phyloP scores from a whole-genome alignment of 1,284 basidiomycete genomes.

The Rhodotorula sp. region DNA sequence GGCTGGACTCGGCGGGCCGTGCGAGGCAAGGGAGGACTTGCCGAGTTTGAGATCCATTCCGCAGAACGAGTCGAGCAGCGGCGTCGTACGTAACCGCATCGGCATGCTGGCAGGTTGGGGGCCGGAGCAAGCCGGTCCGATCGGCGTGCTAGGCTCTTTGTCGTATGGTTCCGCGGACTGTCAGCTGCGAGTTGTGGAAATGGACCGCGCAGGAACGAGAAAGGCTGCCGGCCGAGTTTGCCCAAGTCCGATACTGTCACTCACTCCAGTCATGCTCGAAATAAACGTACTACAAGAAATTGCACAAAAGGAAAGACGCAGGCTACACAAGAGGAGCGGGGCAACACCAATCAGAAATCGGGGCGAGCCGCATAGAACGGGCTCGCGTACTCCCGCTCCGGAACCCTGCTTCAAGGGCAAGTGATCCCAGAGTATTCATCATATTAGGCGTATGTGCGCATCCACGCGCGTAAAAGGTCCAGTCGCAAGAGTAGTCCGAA shows the following conservation, averaged over 20 bases:
- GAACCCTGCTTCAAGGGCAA: no score
- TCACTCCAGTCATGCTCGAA: not conserved
- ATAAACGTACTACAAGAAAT: no score
- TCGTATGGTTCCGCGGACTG: no score
- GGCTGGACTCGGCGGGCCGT: not conserved
- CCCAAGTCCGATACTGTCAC: no score
- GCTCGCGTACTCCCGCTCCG: conserved; percentile 3
- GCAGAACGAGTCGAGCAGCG: conserved; percentile 22
- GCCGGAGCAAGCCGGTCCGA: not conserved
- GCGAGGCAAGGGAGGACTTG: not conserved
- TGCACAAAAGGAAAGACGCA: not conserved
- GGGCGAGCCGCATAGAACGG: conserved; percentile 15
- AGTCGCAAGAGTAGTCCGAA: conserved; percentile 31
- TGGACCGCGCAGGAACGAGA: no score
- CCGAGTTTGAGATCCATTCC: conserved; percentile 35
- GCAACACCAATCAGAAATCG: conserved; percentile 6
- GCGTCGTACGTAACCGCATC: conserved; percentile 4
- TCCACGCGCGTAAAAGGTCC: not conserved
- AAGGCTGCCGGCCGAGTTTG: no score
- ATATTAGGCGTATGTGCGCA: not conserved
- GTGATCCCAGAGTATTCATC: not conserved
- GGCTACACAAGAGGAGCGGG: not conserved
- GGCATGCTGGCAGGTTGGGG: conserved; percentile 1
- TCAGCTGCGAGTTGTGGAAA: no score
- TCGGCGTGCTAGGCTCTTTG: no score